A percentile compares a stretch with the other conserved stretches of the same genome.
phyloP scores from a whole-genome alignment of 345 rosid species.

The Rhodomyrtus tomentosa region DNA sequence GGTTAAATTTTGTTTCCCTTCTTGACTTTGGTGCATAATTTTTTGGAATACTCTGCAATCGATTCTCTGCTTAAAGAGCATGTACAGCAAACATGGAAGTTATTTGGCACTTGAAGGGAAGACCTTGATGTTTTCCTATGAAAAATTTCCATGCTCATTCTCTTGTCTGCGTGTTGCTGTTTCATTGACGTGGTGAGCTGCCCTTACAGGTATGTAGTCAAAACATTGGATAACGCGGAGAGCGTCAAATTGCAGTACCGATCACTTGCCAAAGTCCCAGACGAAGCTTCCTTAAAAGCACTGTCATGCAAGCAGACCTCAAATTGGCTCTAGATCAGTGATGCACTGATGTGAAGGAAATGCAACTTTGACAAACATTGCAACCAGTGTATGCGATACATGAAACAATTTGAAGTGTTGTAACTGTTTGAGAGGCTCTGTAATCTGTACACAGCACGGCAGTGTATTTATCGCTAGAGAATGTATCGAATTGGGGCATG shows the following conservation, averaged over 20 bases:
- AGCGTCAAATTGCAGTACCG: constrained; percentile 87
- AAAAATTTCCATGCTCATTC: neutral
- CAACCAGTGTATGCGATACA: neutral
- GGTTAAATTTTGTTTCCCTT: constrained; percentile 5
- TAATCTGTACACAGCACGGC: neutral
- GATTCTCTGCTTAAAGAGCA: neutral
- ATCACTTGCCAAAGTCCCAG: constrained; percentile 63
- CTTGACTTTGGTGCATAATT: neutral
- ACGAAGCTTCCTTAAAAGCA: constrained; percentile 25
- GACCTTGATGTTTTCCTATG: neutral
- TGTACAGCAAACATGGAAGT: neutral
- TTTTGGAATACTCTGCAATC: neutral
- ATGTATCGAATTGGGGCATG: neutral
- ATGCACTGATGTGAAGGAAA: neutral
- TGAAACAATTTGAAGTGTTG: neutral
- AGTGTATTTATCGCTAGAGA: neutral
- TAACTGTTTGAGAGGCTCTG: neutral
- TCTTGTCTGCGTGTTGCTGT: neutral
- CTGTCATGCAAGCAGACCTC: constrained; percentile 31
- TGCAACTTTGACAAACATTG: neutral
- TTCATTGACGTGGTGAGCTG: neutral
- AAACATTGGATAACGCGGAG: constrained; percentile 87
- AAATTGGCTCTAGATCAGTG: neutral
- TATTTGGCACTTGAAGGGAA: neutral
- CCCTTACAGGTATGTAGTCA: constrained; percentile 71